phyloP scores from a whole-genome alignment of 208 protist species.

The Porcisia hertigi region DNA sequence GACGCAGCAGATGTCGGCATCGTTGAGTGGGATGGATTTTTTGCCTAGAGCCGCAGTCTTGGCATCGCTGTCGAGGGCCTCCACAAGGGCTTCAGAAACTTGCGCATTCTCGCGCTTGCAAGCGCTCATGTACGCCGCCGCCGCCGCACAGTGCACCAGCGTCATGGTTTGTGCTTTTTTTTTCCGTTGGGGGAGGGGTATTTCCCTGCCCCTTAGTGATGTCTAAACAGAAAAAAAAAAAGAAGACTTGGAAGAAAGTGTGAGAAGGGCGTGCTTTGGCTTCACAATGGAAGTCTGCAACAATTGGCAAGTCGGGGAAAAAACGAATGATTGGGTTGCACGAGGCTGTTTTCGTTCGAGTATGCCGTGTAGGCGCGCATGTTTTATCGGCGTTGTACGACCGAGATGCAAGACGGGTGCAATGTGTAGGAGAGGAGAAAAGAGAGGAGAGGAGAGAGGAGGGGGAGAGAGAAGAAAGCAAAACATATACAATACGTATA shows the following conservation, averaged over 20 bases:
- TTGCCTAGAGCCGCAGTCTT: conserved; percentile 51
- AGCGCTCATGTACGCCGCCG: conserved; percentile 59
- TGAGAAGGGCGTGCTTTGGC: neutral
- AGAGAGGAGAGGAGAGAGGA: neutral
- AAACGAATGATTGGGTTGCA: neutral
- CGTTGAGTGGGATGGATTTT: conserved; percentile 60
- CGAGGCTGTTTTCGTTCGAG: neutral
- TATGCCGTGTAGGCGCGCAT: neutral
- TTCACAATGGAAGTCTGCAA: neutral
- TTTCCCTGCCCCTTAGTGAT: too few species aligned
- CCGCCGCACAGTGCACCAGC: conserved; percentile 26
- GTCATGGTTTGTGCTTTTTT: conserved; percentile 10
- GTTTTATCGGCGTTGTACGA: neutral
- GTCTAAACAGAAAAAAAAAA: neutral
- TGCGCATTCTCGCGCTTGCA: conserved; percentile 74
- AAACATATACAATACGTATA: too few species aligned
- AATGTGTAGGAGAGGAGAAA: neutral
- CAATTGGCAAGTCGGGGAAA: neutral
- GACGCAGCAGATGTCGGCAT: conserved; percentile 76
- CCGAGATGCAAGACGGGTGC: neutral
- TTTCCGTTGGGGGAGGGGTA: neutral
- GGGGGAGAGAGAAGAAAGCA: too few species aligned
- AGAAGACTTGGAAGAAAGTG: neutral
- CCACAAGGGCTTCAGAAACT: conserved; percentile 64
- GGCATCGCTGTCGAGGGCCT: conserved; percentile 67